Evolutionary conservation across 345 rosid genomes (phyloP), one percentile per base, ranked within the genome.

Genomic region (Gossypium longicalyx): DNA sequence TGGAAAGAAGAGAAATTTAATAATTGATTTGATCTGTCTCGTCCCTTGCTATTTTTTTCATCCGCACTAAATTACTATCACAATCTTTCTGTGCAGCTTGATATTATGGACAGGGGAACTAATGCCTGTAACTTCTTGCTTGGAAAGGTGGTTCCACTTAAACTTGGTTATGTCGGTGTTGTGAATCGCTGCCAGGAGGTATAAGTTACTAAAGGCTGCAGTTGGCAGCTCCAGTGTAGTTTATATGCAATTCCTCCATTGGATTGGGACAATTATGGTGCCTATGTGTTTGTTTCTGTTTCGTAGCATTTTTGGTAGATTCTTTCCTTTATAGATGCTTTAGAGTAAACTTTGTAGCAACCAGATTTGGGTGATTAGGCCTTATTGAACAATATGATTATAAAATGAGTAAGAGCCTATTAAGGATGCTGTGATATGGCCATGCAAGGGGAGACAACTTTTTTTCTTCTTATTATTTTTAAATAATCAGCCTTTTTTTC

Each of bases 171-270:
- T 80, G 82, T 88, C 44, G 94, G 91, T 52, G 90, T 90, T 45
- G 92, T 88, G 60, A 90, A 90, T 82, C 89, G 94, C 77, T 70
- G 90, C 58, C 94, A 88, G 74, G 87, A 88, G 92, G 91, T 90
- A 81, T 59, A 72, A 27, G 19, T 77, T 41, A 53, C 64, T 10
- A 63, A 38, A 67, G 13, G 17, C 29, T 49, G 44, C 60, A 1
- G 22, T 34, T 75, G 64, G 44, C 48, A 29, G 61, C 10, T 51
- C 45, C 45, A 16, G 25, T 70, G 22, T 70, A 2, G 38, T 47
- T 67, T 67, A 67, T 67, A 38, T 22, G 56, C 71, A 47, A 23
- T 69, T 2, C 49, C 25, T 25, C 23, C 48, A 23, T 60, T 34
- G 6, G 20, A 48, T 38, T 76, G 49, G 49, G 56, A 52, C 41